Conservation (phyloP, 768 basidiomycete species). For the Daedaleopsis nitida region DNA sequence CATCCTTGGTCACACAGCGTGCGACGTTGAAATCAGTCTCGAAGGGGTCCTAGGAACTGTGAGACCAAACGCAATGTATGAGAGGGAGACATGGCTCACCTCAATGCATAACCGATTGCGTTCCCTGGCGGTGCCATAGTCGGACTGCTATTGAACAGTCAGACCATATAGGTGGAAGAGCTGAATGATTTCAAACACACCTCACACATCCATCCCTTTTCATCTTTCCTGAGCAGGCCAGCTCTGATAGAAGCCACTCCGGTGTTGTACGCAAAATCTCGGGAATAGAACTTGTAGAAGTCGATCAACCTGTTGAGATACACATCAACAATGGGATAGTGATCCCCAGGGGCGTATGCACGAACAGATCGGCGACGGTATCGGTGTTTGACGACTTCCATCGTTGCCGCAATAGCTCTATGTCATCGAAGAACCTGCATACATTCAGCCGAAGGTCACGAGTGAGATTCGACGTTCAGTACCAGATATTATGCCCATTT, state of each 20-base stretch:
- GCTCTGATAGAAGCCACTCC: slow-evolving; percentile 90
- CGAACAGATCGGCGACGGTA: slow-evolving; percentile 89
- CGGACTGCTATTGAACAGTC: slow-evolving; percentile 31
- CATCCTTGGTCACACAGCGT: slow-evolving; percentile 94
- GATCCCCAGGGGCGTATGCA: slow-evolving; percentile 15
- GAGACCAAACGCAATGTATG: background rate
- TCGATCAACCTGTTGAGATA: slow-evolving; percentile 76
- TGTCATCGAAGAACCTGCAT: slow-evolving; percentile 93
- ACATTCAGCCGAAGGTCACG: slow-evolving; percentile 4
- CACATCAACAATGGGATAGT: background rate
- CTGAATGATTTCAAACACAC: slow-evolving; percentile 44
- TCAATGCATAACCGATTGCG: slow-evolving; percentile 81
- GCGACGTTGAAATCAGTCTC: slow-evolving; percentile 96
- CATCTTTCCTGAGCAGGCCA: slow-evolving; percentile 86
- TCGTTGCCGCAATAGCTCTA: slow-evolving; percentile 85
- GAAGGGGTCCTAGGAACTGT: slow-evolving; percentile 79
- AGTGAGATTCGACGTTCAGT: background rate
- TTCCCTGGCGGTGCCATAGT: slow-evolving; percentile 74
- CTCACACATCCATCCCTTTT: slow-evolving; percentile 94
- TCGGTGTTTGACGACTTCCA: slow-evolving; percentile 96
- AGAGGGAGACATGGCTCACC: background rate
- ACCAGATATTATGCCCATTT: slow-evolving; percentile 84
- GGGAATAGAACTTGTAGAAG: slow-evolving; percentile 95
- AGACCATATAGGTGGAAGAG: background rate
- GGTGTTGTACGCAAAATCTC: slow-evolving; percentile 90